phyloP scores from a whole-genome alignment of 1,284 basidiomycete species.

The Pseudomicrostroma phylloplanum region DNA sequence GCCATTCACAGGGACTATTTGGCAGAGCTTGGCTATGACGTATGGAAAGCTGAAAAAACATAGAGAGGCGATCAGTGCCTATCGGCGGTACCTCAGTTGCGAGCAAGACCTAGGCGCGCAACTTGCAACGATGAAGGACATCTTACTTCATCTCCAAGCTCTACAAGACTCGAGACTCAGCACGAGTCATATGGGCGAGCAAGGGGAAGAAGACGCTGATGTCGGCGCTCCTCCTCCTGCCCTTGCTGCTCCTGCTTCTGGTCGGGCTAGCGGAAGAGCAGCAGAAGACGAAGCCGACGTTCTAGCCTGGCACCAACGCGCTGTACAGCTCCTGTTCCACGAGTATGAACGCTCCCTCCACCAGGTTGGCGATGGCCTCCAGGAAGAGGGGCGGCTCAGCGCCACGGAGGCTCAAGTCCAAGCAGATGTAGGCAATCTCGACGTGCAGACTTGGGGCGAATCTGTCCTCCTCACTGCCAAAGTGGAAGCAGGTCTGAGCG shows the following conservation, averaged over 20 bases:
- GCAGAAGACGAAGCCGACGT: background rate
- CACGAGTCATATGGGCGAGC: background rate
- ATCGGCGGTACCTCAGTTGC: constrained; percentile 46
- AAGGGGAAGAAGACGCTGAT: background rate
- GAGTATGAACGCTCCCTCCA: background rate
- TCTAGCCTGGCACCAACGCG: background rate
- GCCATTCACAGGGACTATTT: constrained; percentile 91
- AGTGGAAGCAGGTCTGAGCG: constrained; percentile 5
- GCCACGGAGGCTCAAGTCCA: background rate
- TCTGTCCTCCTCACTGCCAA: constrained; percentile 6
- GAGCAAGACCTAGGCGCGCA: constrained; percentile 26
- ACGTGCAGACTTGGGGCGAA: constrained; percentile 10
- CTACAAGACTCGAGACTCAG: background rate
- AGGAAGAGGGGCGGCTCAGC: background rate
- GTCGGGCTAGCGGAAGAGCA: background rate
- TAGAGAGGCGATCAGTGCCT: constrained; percentile 40
- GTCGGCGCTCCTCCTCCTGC: background rate
- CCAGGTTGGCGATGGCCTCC: background rate
- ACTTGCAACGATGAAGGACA: constrained; percentile 32
- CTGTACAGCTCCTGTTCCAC: background rate
- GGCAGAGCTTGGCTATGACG: constrained; percentile 88
- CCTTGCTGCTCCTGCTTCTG: background rate
- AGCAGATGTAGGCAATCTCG: background rate
- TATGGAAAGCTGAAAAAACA: constrained; percentile 71
- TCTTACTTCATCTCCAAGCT: constrained; percentile 9